A percentile compares a stretch with the other conserved stretches of the same genome.
These are phyloP conservation scores for Aureobasidium musti DNA, from an alignment of 2,329 filamentous ascomycete species.

Conservation along the genomic window DNA sequence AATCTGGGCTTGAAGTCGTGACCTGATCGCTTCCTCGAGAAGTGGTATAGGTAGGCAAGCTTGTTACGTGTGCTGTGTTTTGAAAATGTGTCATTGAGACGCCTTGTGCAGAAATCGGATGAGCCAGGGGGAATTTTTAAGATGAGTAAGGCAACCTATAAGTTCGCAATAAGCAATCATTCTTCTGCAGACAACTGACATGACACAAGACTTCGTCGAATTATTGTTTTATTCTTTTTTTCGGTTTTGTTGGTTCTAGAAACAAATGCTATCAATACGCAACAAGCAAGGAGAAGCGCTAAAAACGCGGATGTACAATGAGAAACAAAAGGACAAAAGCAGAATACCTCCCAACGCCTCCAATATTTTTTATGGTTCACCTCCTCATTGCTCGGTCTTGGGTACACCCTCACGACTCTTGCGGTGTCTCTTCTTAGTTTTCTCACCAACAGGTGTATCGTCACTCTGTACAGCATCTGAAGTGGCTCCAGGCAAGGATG, in stretches of 20 bases:
- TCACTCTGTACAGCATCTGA: background rate
- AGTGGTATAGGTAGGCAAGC: too few relatives aligned
- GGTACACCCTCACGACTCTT: background rate
- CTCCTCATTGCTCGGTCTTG: background rate
- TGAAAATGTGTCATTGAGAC: too few relatives aligned
- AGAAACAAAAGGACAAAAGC: background rate
- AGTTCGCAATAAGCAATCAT: too few relatives aligned
- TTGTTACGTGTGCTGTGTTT: too few relatives aligned
- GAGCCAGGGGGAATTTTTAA: too few relatives aligned
- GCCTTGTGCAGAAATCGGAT: too few relatives aligned
- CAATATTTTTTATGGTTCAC: background rate
- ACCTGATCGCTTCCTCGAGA: too few relatives aligned
- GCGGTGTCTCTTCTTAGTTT: background rate
- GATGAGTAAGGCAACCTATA: too few relatives aligned
- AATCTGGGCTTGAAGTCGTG: too few relatives aligned
- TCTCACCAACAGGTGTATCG: background rate
- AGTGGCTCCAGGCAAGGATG: background rate
- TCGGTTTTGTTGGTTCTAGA: background rate
- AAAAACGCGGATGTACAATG: slow-evolving; percentile 4
- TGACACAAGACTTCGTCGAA: background rate
- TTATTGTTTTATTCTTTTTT: background rate
- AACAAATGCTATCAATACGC: slow-evolving; percentile 3
- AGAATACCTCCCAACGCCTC: slow-evolving; percentile 1
- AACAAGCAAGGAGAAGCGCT: background rate
- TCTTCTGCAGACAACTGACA: background rate